phyloP scores from a whole-genome alignment of 106 monocot genomes.

The Chionographis japonica region DNA sequence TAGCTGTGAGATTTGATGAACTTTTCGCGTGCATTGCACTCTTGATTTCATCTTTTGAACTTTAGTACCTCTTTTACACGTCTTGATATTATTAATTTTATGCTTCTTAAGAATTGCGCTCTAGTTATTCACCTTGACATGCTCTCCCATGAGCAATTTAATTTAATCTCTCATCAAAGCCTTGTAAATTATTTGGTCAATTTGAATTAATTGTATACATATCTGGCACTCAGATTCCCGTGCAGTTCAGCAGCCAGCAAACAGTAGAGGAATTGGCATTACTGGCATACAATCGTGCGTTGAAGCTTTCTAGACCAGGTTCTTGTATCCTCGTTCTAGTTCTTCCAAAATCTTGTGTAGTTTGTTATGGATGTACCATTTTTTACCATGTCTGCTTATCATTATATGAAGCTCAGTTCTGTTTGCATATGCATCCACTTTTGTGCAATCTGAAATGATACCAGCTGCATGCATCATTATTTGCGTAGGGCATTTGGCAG shows the following conservation, averaged over 20 bases:
- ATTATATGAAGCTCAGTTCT: no score
- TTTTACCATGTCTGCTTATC: no score
- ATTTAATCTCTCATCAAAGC: constrained; percentile 1
- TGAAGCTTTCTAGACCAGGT: constrained; percentile 92
- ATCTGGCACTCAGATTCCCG: constrained; percentile 54
- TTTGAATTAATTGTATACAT: not conserved
- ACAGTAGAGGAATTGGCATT: constrained; percentile 80
- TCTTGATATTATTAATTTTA: not conserved
- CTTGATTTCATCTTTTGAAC: no score
- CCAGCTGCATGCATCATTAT: no score
- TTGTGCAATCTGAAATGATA: no score
- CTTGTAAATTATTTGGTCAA: not conserved
- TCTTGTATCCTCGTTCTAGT: not conserved
- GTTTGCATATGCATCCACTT: no score
- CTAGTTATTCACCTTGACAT: no score
- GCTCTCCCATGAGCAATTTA: no score
- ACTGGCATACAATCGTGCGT: constrained; percentile 81
- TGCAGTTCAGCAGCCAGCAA: constrained; percentile 64
- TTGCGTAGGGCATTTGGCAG: no score
- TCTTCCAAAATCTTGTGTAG: not conserved
- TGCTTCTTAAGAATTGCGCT: not conserved
- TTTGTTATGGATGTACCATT: not conserved
- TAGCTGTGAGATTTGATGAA: no score
- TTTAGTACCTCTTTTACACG: no score
- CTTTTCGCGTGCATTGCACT: no score